Base-by-base conservation (phyloP, 768 basidiomycete species). In the Porphyrellus cyaneotinctus region DNA sequence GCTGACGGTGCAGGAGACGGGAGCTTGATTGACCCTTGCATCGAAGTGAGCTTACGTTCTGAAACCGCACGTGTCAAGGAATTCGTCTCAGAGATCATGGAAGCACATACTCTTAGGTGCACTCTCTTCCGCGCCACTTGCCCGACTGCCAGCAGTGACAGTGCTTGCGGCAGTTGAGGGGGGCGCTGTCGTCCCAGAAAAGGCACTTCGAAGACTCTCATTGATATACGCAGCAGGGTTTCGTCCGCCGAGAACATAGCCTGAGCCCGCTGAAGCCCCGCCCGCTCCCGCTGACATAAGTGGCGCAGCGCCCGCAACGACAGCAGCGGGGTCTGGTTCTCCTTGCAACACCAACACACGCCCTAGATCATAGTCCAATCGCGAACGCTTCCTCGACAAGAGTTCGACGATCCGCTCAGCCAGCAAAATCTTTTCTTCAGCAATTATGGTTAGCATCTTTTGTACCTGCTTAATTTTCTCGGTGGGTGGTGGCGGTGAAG, bases 291-390 rank as follows among this genome's bases (percentile, higher is more conserved):
- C 45, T 37, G 58, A 60, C 50, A 58, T 48, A 23, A 61, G 62
- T 54, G 53, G 70, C 47, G 54, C 61, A 49, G 58, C 58, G 45
- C 67, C 68, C 37, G 65, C 63, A 13, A 63, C 64, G 32, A 70
- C 58, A 2, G 64, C 67, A 18, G 68, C 70, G 17, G 71, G 69
- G 39, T 73, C 74, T 0, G 60, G 59, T 45, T 79, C 77, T 18
- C 77, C 77, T 57, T 77, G 77, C 36, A 78, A 56, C 33, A 72
- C 64, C 26, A 78, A 69, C 22, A 78, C 77, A 26, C 68, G 67
- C 17, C 64, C 65, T 3, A 81, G 65, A 56, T 81, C 79, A 49
- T 74, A 62, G 35, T 81, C 78, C 41, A 81, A 63, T 15, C 77
- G 68, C 17, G 76, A 74, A 42, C 73, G 71, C 30, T 78, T 78